Evolutionary conservation across 2,329 filamentous ascomycete genomes (phyloP).

Genomic region (Fusarium cyanostomum): DNA sequence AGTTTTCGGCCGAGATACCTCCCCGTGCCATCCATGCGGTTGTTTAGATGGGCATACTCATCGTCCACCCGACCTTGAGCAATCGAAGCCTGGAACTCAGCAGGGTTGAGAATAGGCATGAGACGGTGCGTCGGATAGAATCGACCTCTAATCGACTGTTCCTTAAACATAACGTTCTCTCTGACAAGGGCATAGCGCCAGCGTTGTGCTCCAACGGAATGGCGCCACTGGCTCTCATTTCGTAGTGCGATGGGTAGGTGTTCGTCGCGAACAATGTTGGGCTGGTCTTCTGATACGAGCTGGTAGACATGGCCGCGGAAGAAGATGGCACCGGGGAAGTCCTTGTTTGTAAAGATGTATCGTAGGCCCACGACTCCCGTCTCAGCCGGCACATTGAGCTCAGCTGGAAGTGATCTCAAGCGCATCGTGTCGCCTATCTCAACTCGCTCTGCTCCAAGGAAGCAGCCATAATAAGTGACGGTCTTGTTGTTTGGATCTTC

Average conservation of each 20-base stretch:
- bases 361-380: conserved; percentile 51
- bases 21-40: conserved; percentile 56
- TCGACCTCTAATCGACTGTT: conserved; percentile 61
- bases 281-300: conserved; percentile 44
- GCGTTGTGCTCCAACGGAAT: conserved; percentile 44
- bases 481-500: conserved; percentile 47
- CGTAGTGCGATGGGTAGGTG: conserved; percentile 54
- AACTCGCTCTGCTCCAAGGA: conserved; percentile 62
- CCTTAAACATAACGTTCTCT: conserved; percentile 59
- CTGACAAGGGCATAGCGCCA: conserved; percentile 54
- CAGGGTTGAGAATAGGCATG: conserved; percentile 59
- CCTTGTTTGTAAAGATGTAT: conserved; percentile 51
- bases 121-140: conserved; percentile 67
- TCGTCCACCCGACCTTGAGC: conserved; percentile 54
- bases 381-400: conserved; percentile 48
- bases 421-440: conserved; percentile 60
- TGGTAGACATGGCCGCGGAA: conserved; percentile 55
- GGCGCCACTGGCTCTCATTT: conserved; percentile 54
- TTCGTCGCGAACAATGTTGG: conserved; percentile 48
- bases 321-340: conserved; percentile 50
- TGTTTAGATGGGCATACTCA: conserved; percentile 62
- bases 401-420: conserved; percentile 52
- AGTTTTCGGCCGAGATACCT: conserved; percentile 53
- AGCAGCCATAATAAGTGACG: conserved; percentile 56
- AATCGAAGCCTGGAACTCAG: conserved; percentile 50